A percentile compares a stretch with the other conserved stretches of the same genome.
phyloP scores from a whole-genome alignment of 108 stramenopile species.

The Nitzschia palea region DNA sequence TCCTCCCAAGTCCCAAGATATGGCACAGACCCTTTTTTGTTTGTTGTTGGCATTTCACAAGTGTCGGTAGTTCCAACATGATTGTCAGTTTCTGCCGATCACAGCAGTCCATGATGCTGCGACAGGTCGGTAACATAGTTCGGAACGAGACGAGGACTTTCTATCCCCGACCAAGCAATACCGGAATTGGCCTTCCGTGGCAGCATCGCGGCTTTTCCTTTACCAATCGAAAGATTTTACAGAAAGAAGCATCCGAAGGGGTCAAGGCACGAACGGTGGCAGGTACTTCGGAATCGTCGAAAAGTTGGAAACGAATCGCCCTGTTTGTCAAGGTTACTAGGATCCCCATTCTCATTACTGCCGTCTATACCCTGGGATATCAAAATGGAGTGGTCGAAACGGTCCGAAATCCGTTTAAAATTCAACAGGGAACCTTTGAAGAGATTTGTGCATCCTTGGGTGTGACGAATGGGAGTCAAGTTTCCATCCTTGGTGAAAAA shows the following conservation, averaged over 20 bases:
- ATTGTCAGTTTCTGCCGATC: background rate
- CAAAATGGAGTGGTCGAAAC: conserved; percentile 61
- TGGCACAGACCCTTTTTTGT: too few relatives aligned
- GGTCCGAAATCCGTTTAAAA: conserved; percentile 37
- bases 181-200: background rate
- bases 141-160: too few relatives aligned
- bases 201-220: background rate
- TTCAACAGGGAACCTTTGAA: conserved; percentile 39
- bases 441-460: conserved; percentile 20
- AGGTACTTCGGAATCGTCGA: background rate
- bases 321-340: conserved; percentile 42
- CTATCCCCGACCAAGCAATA: too few relatives aligned
- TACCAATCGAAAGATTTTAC: background rate
- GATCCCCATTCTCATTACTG: conserved; percentile 62
- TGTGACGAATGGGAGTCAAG: conserved; percentile 16
- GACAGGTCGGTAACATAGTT: background rate
- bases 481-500: conserved; percentile 28
- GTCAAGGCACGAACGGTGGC: conserved; percentile 14
- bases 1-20: too few relatives aligned
- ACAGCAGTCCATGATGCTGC: background rate
- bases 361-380: conserved; percentile 72
- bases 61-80: too few relatives aligned
- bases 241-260: conserved; percentile 10
- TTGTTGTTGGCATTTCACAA: too few relatives aligned
- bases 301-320: conserved; percentile 25